Evolutionary conservation across 495 filamentous ascomycete genomes (phyloP).

Genomic region (Penicillium argentinense): DNA sequence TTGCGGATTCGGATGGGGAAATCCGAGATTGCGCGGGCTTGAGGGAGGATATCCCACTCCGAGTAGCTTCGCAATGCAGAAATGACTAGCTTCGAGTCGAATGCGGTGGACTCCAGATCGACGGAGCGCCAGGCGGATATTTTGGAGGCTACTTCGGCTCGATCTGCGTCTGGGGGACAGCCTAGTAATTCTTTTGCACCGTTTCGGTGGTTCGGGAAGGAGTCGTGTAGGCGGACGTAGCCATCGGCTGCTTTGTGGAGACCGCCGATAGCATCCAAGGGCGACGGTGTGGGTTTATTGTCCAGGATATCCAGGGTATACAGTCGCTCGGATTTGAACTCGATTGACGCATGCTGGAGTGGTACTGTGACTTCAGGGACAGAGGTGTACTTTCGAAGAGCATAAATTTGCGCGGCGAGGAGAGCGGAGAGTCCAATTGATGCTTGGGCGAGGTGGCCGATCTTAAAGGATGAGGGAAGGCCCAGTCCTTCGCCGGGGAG

Average conservation of each 20-base stretch:
- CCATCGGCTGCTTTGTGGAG: slow-evolving; percentile 23
- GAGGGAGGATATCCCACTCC: too few relatives aligned
- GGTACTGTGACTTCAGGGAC: slow-evolving; percentile 32
- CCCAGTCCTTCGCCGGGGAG: too few relatives aligned
- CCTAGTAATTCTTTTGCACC: too few relatives aligned
- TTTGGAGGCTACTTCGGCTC: too few relatives aligned
- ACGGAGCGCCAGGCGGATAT: too few relatives aligned
- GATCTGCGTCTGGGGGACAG: too few relatives aligned
- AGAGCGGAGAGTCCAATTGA: slow-evolving; percentile 44
- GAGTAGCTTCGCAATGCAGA: too few relatives aligned
- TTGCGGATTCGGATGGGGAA: too few relatives aligned
- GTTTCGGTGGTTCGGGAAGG: too few relatives aligned
- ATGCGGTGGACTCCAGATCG: too few relatives aligned
- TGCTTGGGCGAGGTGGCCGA: slow-evolving; percentile 44
- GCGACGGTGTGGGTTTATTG: slow-evolving; percentile 19
- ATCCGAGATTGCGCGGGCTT: too few relatives aligned
- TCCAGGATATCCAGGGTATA: slow-evolving; percentile 34
- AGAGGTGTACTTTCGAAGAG: slow-evolving; percentile 10
- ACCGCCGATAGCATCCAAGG: slow-evolving; percentile 42
- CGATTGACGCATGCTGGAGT: slow-evolving; percentile 36
- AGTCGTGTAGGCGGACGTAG: background rate
- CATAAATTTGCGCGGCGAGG: slow-evolving; percentile 35
- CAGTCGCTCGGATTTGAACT: slow-evolving; percentile 46
- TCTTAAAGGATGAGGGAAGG: slow-evolving; percentile 44
- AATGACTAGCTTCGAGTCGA: too few relatives aligned